phyloP scores from a whole-genome alignment of 257 asterid genomes.

The Verbena officinalis region DNA sequence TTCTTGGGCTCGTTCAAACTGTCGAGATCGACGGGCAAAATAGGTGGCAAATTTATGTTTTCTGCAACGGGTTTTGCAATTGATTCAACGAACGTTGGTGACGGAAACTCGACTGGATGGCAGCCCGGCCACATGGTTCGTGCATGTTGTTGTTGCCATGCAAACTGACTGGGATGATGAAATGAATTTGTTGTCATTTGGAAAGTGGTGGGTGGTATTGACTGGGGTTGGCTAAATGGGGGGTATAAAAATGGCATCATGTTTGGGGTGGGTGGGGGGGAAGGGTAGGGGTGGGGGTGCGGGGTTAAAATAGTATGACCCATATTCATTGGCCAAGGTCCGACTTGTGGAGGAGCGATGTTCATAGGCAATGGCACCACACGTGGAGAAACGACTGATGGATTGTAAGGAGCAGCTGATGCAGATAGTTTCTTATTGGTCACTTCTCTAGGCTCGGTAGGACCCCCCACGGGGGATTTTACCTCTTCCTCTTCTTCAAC shows the following conservation, averaged over 20 bases:
- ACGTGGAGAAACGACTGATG: constrained; percentile 63
- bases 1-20: constrained; percentile 61
- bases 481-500: constrained; percentile 51
- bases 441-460: constrained; percentile 62
- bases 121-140: constrained; percentile 79
- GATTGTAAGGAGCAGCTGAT: constrained; percentile 94
- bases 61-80: constrained; percentile 51
- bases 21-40: constrained; percentile 62
- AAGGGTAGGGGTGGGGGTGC: constrained; percentile 86
- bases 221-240: constrained; percentile 72
- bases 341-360: constrained; percentile 54
- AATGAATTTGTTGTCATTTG: constrained; percentile 66
- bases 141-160: constrained; percentile 75
- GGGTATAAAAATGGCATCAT: constrained; percentile 85
- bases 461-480: constrained; percentile 38
- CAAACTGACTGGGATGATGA: constrained; percentile 77
- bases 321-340: constrained; percentile 91
- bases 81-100: constrained; percentile 70
- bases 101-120: constrained; percentile 71
- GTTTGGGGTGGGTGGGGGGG: constrained; percentile 91
- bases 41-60: constrained; percentile 52
- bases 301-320: constrained; percentile 76
- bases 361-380: constrained; percentile 70
- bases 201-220: constrained; percentile 61
- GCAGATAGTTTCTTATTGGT: constrained; percentile 86